Base-by-base conservation (phyloP, 1,139 yeast genomes). In the Nakaseomyces bracarensis region DNA sequence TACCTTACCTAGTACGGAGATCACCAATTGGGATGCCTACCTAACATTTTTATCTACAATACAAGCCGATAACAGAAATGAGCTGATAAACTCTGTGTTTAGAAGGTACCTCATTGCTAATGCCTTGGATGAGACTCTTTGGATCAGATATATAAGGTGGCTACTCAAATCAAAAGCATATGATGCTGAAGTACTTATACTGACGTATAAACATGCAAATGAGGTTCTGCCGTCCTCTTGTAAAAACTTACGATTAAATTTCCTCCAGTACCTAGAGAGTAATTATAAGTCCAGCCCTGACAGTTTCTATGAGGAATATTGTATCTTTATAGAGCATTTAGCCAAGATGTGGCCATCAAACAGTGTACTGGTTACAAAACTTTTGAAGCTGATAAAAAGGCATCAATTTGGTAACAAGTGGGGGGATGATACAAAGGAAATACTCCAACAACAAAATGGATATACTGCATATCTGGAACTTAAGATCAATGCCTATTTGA, bases 31-130 rank as follows among this genome's bases (percentile, higher is more conserved):
- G 34, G 22, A 18, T 10, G 11, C 11, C 14, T 30, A 30, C 11
- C 4, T 30, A 4, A 16, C 16, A 16, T 30, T n/a, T 15, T 30
- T 30, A 15, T 8, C 11, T 7, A 16, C 34, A 3, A 4, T 30
- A 10, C 4, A 11, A 8, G n/a, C 14, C 9, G 34, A 30, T 4
- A 27, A 14, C 10, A 27, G 14, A 27, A 18, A 27, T 27, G 37
- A 34, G 16, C n/a, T 34, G 14, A 11, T 30, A 9, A 11, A 30
- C 14, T 30, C n/a, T 10, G 34, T 30, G 22, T 81, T 76, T 57
- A 83, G 80, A 57, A 65, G 89, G 47, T 68, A 78, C 11, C 59
- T 82, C 14, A 62, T 80, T 1, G 83, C 87, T 0, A 69, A 77
- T 43, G 76, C 81, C 43, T 61, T 63, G 22, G 64, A 67, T 35